Conservation (phyloP, 768 basidiomycete species). For the Gymnopilus junonius region DNA sequence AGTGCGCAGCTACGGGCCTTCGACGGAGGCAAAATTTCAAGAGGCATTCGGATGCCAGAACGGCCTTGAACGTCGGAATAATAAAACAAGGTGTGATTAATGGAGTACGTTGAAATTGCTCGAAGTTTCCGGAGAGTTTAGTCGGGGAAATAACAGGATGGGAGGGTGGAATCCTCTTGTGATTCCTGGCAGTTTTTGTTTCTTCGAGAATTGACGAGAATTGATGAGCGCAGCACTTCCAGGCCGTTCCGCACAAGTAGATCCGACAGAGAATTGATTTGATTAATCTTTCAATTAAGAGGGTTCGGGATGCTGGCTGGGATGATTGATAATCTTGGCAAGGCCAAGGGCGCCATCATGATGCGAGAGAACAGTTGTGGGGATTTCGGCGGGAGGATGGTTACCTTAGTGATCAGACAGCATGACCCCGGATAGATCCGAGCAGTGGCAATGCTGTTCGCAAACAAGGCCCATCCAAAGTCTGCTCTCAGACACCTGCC, state of each 20-base stretch:
- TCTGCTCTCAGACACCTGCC: conserved; percentile 18
- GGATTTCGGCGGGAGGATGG: neutral
- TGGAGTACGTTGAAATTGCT: conserved; percentile 12
- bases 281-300: conserved; percentile 6
- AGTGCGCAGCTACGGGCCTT: no score
- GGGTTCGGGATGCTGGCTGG: neutral
- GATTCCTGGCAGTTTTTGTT: neutral
- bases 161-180: neutral
- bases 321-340: neutral
- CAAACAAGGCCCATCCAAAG: conserved; percentile 24
- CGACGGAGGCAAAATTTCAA: no score
- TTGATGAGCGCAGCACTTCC: conserved; percentile 6
- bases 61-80: conserved; percentile 6
- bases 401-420: conserved; percentile 23
- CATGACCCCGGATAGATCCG: conserved; percentile 28
- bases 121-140: conserved; percentile 13
- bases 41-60: no score
- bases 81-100: conserved; percentile 10
- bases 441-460: conserved; percentile 21
- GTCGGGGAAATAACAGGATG: conserved; percentile 7
- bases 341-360: neutral
- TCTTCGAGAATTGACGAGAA: conserved; percentile 3
- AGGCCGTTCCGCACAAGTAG: neutral
- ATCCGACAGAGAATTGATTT: neutral
- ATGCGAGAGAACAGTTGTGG: neutral